A percentile compares a stretch with the other conserved stretches of the same genome.
Evolutionary conservation across 2,329 filamentous ascomycete species (phyloP).

Genomic region (Penicillium verrucosum): DNA sequence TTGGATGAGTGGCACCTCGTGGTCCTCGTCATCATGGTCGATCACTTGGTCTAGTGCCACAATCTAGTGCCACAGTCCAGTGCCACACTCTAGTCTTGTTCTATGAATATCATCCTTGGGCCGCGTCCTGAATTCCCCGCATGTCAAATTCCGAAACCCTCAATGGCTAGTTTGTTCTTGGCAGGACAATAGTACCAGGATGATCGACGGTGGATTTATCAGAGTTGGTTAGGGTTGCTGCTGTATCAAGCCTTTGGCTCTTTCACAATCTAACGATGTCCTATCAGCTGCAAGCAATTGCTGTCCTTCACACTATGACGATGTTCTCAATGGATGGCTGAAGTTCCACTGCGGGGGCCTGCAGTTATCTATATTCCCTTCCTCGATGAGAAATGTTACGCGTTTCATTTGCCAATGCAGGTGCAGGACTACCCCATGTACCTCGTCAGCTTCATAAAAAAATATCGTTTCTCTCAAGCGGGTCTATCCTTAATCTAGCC

Average conservation of each 20-base stretch:
- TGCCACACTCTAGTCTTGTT: neutral
- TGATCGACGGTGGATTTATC: slow-evolving; percentile 2
- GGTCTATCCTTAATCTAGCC: neutral
- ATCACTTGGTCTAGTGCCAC: neutral
- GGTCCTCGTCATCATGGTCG: slow-evolving; percentile 14
- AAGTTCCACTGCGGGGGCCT: slow-evolving; percentile 9
- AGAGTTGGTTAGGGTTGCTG: neutral
- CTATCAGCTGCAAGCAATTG: slow-evolving; percentile 2
- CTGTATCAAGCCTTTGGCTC: neutral
- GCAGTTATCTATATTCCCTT: neutral
- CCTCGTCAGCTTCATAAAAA: slow-evolving; percentile 1
- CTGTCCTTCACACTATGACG: neutral
- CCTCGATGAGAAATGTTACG: slow-evolving; percentile 10
- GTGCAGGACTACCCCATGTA: neutral
- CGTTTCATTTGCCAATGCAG: slow-evolving; percentile 10
- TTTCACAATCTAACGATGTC: neutral
- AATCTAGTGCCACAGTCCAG: neutral
- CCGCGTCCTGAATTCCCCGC: slow-evolving; percentile 1
- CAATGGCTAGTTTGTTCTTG: neutral
- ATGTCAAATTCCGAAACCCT: neutral
- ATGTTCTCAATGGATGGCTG: neutral
- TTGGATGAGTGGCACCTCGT: slow-evolving; percentile 4
- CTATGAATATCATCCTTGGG: neutral
- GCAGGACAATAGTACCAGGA: neutral
- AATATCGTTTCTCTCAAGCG: neutral